Evolutionary conservation across 73 alveolate species (phyloP).

Genomic region (Paramecium bursaria): DNA sequence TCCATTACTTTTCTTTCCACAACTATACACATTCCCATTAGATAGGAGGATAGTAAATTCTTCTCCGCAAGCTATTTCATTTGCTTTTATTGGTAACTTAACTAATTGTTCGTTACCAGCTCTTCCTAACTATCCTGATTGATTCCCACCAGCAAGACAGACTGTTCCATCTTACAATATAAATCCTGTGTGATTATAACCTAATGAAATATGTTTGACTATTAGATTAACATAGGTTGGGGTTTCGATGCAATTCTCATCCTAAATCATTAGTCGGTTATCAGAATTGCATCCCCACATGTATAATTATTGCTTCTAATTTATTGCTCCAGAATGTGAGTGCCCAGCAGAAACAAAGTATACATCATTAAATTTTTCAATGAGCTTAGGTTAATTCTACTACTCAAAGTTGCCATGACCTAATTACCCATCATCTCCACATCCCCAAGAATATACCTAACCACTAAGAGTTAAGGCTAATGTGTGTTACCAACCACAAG

Average conservation of each 20-base stretch:
- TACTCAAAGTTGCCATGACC: constrained; percentile 92
- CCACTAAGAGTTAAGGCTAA: constrained; percentile 87
- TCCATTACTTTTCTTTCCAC: constrained; percentile 66
- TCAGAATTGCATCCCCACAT: constrained; percentile 87
- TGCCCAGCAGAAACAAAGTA: constrained; percentile 77
- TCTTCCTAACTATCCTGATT: constrained; percentile 38
- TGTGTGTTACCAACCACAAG: constrained; percentile 96
- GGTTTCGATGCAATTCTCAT: constrained; percentile 68
- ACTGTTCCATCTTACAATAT: constrained; percentile 14
- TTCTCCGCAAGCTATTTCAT: constrained; percentile 67
- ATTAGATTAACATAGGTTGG: constrained; percentile 64
- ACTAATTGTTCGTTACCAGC: constrained; percentile 9
- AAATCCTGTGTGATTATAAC: constrained; percentile 50
- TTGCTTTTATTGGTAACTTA: constrained; percentile 53
- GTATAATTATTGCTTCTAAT: constrained; percentile 64
- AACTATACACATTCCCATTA: constrained; percentile 53
- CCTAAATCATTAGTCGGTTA: constrained; percentile 72
- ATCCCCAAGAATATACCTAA: constrained; percentile 93
- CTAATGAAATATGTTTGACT: constrained; percentile 38
- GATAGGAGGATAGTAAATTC: constrained; percentile 33
- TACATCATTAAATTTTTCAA: constrained; percentile 48
- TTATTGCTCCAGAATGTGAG: constrained; percentile 80
- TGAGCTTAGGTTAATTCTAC: constrained; percentile 66
- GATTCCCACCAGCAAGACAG: not conserved
- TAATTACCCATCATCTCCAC: constrained; percentile 95